A percentile compares a stretch with the other conserved stretches of the same genome.
These are phyloP conservation scores for Irpex sp. DNA, from an alignment of 1,284 basidiomycete species.

Conservation along the genomic window DNA sequence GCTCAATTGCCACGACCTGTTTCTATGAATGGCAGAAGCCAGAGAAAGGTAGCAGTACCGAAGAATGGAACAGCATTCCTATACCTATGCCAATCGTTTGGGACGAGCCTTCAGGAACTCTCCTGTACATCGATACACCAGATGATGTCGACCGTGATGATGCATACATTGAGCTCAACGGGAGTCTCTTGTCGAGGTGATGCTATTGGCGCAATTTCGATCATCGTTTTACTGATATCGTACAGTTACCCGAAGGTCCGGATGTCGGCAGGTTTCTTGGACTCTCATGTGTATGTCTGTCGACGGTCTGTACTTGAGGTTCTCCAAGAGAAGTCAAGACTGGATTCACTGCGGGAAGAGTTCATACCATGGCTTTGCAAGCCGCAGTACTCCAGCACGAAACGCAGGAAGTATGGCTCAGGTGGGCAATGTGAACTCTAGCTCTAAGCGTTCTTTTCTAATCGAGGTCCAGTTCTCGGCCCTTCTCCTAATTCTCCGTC, in stretches of 20 bases:
- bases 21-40: slow-evolving; percentile 62
- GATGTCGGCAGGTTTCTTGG: slow-evolving; percentile 70
- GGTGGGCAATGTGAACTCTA: slow-evolving; percentile 31
- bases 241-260: slow-evolving; percentile 71
- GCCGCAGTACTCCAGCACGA: slow-evolving; percentile 67
- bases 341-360: slow-evolving; percentile 82
- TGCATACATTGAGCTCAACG: slow-evolving; percentile 71
- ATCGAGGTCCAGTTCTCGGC: slow-evolving; percentile 36
- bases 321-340: slow-evolving; percentile 61
- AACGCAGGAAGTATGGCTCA: slow-evolving; percentile 53
- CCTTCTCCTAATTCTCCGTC: slow-evolving; percentile 37
- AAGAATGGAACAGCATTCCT: slow-evolving; percentile 59
- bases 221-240: slow-evolving; percentile 1
- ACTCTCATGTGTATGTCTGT: slow-evolving; percentile 91
- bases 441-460: slow-evolving; percentile 2
- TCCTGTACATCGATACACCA: slow-evolving; percentile 68
- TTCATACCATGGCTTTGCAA: slow-evolving; percentile 90
- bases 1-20: slow-evolving; percentile 72
- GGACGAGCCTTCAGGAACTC: slow-evolving; percentile 60
- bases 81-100: slow-evolving; percentile 55
- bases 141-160: slow-evolving; percentile 65
- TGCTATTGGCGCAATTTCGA: not conserved
- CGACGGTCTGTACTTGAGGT: slow-evolving; percentile 72
- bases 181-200: slow-evolving; percentile 66
- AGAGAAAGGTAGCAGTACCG: slow-evolving; percentile 53